A percentile compares a stretch with the other conserved stretches of the same genome.
These are phyloP conservation scores for Pythium sp. DNA, from an alignment of 352 stramenopile species.

Conservation along the genomic window DNA sequence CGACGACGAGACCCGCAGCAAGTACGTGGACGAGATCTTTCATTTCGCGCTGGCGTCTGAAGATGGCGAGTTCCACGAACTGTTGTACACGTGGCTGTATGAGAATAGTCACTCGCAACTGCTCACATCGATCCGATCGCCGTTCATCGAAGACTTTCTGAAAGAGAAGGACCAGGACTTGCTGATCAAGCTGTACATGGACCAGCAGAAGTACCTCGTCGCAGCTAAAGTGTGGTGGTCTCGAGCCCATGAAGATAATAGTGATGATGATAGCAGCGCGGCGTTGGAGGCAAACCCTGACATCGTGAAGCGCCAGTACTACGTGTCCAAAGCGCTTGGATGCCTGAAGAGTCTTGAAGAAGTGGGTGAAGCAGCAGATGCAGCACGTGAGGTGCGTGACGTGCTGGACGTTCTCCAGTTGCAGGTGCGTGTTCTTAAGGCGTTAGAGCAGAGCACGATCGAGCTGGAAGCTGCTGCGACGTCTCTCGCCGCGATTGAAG, in stretches of 20 bases:
- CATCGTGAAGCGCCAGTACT: conserved; percentile 81
- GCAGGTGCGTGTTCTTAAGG: conserved; percentile 79
- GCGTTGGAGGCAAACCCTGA: conserved; percentile 63
- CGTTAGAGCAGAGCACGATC: conserved; percentile 63
- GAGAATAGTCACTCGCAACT: conserved; percentile 60
- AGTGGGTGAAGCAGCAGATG: conserved; percentile 61
- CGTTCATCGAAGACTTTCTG: conserved; percentile 81
- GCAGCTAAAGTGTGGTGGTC: conserved; percentile 84
- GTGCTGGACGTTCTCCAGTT: conserved; percentile 81
- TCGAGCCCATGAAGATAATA: conserved; percentile 59
- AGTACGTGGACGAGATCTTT: conserved; percentile 73
- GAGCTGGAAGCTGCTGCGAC: conserved; percentile 52
- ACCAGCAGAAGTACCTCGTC: conserved; percentile 81
- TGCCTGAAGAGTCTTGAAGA: conserved; percentile 81
- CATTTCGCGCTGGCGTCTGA: conserved; percentile 71
- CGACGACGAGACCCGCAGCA: conserved; percentile 62
- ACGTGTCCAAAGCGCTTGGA: conserved; percentile 70
- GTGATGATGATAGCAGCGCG: conserved; percentile 39
- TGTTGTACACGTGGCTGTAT: conserved; percentile 84
- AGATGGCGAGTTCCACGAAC: conserved; percentile 67
- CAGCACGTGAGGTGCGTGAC: conserved; percentile 76
- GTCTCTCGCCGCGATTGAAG: conserved; percentile 30
- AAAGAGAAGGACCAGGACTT: conserved; percentile 84
- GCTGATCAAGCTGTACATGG: conserved; percentile 85
- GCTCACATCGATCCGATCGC: conserved; percentile 61